Evolutionary conservation across 169 alveolate genomes (phyloP).

Genomic region (Plasmodium yoelii): DNA sequence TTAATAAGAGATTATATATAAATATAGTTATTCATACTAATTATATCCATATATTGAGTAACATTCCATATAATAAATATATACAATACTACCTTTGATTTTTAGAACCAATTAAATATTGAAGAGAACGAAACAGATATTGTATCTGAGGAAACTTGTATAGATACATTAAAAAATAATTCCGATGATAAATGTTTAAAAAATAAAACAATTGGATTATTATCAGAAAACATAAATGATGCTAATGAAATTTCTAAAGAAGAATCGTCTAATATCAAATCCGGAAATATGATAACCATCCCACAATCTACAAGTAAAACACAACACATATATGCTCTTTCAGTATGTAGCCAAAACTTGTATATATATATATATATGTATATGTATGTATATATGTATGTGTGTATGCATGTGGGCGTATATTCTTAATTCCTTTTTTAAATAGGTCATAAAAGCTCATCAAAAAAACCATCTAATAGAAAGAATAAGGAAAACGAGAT

Average conservation of each 20-base stretch:
- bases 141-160: background rate
- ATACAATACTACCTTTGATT: background rate
- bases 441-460: background rate
- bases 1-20: background rate
- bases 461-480: background rate
- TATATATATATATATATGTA: background rate
- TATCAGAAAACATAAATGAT: background rate
- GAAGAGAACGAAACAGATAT: conserved; percentile 21
- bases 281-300: background rate
- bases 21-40: no score
- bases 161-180: background rate
- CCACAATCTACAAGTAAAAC: no score
- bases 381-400: no score
- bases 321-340: background rate
- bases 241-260: conserved; percentile 3
- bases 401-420: no score
- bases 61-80: no score
- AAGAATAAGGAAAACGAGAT: conserved; percentile 19
- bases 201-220: background rate
- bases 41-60: no score
- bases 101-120: conserved; percentile 16
- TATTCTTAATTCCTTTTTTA: background rate
- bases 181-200: background rate
- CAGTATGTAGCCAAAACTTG: background rate
- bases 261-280: background rate